These are phyloP conservation scores for Plenodomus tracheiphilus DNA, from an alignment of 2,329 filamentous ascomycete species.

Conservation along the genomic window DNA sequence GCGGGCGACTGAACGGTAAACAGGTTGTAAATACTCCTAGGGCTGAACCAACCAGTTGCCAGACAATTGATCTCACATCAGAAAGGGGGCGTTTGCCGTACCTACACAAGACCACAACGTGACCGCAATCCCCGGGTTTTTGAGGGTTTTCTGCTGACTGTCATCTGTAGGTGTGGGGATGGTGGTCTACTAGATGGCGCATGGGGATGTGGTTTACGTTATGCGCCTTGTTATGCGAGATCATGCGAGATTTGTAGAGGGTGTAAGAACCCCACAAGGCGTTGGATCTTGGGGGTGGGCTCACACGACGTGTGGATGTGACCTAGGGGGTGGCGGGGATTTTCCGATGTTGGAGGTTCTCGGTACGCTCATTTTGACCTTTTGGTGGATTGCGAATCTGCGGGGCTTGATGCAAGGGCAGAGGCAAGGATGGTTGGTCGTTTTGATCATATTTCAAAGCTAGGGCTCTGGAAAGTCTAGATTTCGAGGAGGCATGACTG, in stretches of 20 bases:
- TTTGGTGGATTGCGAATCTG: not conserved
- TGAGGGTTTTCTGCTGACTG: too few relatives aligned
- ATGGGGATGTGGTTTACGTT: not conserved
- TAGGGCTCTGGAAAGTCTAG: not conserved
- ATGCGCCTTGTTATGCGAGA: not conserved
- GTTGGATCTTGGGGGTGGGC: not conserved
- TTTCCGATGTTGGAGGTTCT: not conserved
- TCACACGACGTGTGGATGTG: not conserved
- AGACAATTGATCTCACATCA: not conserved
- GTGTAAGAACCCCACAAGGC: not conserved
- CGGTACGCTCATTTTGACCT: not conserved
- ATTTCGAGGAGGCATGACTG: not conserved
- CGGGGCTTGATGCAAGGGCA: not conserved
- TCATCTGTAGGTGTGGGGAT: not conserved
- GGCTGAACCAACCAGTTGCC: not conserved
- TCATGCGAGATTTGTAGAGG: not conserved
- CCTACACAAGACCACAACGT: too few relatives aligned
- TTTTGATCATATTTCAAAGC: not conserved
- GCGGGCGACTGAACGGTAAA: not conserved
- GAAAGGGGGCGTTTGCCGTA: not conserved
- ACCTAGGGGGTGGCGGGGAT: not conserved
- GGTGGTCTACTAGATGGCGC: not conserved
- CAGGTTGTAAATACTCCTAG: not conserved
- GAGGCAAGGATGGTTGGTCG: not conserved
- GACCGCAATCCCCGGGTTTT: too few relatives aligned